Base-by-base conservation (phyloP, 495 filamentous ascomycete species). In the Platismatia glauca region DNA sequence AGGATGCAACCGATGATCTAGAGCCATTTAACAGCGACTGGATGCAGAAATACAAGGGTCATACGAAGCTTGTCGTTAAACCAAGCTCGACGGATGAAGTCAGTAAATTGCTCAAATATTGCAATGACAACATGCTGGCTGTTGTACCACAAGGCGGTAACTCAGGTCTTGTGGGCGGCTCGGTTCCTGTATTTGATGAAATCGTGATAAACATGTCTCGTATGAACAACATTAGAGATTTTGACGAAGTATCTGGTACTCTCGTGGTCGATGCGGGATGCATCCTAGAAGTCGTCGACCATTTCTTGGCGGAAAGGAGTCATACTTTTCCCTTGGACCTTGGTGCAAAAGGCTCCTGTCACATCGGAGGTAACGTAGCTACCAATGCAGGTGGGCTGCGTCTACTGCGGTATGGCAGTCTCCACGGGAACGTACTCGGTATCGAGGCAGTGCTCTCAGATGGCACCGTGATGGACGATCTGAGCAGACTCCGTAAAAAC, bases 111-210 rank as follows among this genome's bases (percentile, higher is more conserved):
- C 72, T 98, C 66, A 85, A 86, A 72, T 95, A 97, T 81, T 97
- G 94, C 78, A 96, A 97, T 74, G 84, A 92, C 61, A 85, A 91
- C 65, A 83, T 81, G 73, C 81, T 98, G 65, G 94, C 94, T 39
- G 92, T 97, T 7, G 93, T 97, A n/a, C 94, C 94, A 0, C 94
- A 98, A 77, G 94, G 94, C 64, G 94, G 94, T 53, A 98, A 98
- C 72, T 91, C 95, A 7, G 95, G 94, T 18, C 78, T 98, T 41
- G 94, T 98, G 20, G 94, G 94, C 58, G 94, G 94, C 52, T 93
- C 89, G 2, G 88, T 98, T 53, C 95, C 94, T 4, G 89, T 98
- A 35, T 97, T 96, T 73, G 94, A 98, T 71, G 94, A 98, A 79
- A 95, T 98, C 68, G 88, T 98, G 65, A 82, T 98, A 80, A 94